These are phyloP conservation scores for Thalia dealbata DNA, from an alignment of 176 grass and related monocot genomes.

Conservation along the genomic window DNA sequence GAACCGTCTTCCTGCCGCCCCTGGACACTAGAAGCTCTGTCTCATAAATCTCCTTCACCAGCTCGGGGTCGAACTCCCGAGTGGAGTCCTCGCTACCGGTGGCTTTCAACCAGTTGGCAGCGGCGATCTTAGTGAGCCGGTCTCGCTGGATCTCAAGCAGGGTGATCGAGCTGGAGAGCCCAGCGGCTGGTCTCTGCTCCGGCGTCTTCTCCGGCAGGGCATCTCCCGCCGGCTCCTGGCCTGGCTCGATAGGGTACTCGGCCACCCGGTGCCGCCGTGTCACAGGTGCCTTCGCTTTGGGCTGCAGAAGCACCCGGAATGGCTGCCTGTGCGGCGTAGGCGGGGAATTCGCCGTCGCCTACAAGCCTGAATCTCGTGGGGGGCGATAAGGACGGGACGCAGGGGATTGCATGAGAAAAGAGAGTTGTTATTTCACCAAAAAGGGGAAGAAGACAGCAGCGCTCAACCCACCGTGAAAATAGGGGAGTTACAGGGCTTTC, in stretches of 20 bases:
- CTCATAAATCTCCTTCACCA: slow-evolving; percentile 74
- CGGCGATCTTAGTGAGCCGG: slow-evolving; percentile 61
- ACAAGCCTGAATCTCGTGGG: no score
- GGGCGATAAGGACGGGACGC: no score
- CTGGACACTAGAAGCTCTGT: slow-evolving; percentile 53
- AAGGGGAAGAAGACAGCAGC: no score
- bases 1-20: slow-evolving; percentile 60
- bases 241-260: slow-evolving; percentile 55
- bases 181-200: slow-evolving; percentile 23
- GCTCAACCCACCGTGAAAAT: no score
- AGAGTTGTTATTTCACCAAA: no score
- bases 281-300: slow-evolving; percentile 76
- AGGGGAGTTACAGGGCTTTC: no score
- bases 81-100: neutral
- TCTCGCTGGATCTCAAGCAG: slow-evolving; percentile 89
- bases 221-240: neutral
- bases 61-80: slow-evolving; percentile 47
- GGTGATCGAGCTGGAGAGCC: slow-evolving; percentile 35
- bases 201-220: slow-evolving; percentile 25
- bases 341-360: no score
- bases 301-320: no score
- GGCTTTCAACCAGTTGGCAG: slow-evolving; percentile 50
- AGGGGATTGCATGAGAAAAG: no score
- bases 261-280: slow-evolving; percentile 85
- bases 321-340: no score